Evolutionary conservation across 345 rosid genomes (phyloP).

Genomic region (Arabis hirsuta): DNA sequence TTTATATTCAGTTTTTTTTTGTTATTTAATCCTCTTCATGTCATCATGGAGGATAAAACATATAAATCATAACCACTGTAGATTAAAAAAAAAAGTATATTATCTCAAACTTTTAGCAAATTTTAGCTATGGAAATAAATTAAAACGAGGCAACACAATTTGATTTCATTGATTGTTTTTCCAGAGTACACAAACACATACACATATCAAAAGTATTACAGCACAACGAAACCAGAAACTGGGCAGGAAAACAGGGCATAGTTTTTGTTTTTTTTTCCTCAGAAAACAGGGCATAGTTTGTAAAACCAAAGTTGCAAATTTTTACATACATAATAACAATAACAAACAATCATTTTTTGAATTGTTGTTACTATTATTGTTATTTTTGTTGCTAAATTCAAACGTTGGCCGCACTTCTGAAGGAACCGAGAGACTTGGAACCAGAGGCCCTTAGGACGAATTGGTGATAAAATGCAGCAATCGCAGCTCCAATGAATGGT

Average conservation of each 20-base stretch:
- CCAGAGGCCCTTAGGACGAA: conserved; percentile 78
- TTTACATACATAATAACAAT: conserved; percentile 32
- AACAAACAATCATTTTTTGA: conserved; percentile 26
- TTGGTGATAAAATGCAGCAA: conserved; percentile 67
- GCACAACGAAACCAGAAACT: conserved; percentile 6
- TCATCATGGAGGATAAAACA: not conserved
- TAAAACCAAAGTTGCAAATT: conserved; percentile 28
- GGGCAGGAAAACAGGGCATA: conserved; percentile 13
- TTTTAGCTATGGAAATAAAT: not conserved
- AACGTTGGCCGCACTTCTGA: conserved; percentile 70
- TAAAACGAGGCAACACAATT: conserved; percentile 34
- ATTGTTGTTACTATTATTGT: conserved; percentile 14
- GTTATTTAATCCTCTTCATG: too few species aligned
- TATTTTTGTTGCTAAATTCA: conserved; percentile 32
- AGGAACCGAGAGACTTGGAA: conserved; percentile 79
- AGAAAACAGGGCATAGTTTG: conserved; percentile 10
- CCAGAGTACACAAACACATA: conserved; percentile 25
- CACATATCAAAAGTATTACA: conserved; percentile 29
- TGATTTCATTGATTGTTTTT: conserved; percentile 36
- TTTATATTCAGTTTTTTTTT: conserved; percentile 1
- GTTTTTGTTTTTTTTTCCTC: not conserved
- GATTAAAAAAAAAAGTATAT: not conserved
- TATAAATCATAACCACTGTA: not conserved
- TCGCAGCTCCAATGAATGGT: conserved; percentile 69
- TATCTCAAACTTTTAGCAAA: not conserved